Evolutionary conservation across 2,329 filamentous ascomycete genomes (phyloP).

Genomic region (Trichoderma atroviride): DNA sequence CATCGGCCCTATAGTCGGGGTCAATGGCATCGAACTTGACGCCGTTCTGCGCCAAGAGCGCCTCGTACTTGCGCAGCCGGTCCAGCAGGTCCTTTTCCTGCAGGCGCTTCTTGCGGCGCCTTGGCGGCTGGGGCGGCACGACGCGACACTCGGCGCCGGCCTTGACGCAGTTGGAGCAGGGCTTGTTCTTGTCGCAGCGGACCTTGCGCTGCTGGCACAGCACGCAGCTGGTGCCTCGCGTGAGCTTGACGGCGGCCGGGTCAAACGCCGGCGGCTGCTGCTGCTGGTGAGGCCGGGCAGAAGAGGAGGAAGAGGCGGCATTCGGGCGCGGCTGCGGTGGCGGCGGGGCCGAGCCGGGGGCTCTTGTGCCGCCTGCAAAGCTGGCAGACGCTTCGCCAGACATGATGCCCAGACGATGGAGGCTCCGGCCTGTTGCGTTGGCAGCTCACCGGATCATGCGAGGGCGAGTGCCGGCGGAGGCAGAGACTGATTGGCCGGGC

Average conservation of each 20-base stretch:
- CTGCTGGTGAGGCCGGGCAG: slow-evolving; percentile 26
- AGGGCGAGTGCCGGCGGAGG: not conserved
- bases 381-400: slow-evolving; percentile 9
- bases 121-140: slow-evolving; percentile 57
- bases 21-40: slow-evolving; percentile 70
- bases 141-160: slow-evolving; percentile 64
- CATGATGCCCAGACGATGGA: not conserved
- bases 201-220: slow-evolving; percentile 77
- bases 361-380: not conserved
- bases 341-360: slow-evolving; percentile 26
- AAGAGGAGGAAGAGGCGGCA: not conserved
- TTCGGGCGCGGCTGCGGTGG: slow-evolving; percentile 31
- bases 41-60: slow-evolving; percentile 64
- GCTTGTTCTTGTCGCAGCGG: slow-evolving; percentile 72
- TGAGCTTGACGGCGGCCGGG: slow-evolving; percentile 55
- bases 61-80: slow-evolving; percentile 69
- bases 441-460: not conserved
- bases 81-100: slow-evolving; percentile 72
- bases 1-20: slow-evolving; percentile 44
- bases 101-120: slow-evolving; percentile 64
- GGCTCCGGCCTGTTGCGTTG: not conserved
- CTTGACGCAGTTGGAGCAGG: slow-evolving; percentile 70
- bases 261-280: slow-evolving; percentile 38
- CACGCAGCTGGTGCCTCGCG: slow-evolving; percentile 66
- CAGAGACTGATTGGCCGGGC: slow-evolving; percentile 18